Evolutionary conservation across 208 protist genomes (phyloP), one percentile per base, ranked within the genome.

Genomic region (Angomonas deanei): DNA sequence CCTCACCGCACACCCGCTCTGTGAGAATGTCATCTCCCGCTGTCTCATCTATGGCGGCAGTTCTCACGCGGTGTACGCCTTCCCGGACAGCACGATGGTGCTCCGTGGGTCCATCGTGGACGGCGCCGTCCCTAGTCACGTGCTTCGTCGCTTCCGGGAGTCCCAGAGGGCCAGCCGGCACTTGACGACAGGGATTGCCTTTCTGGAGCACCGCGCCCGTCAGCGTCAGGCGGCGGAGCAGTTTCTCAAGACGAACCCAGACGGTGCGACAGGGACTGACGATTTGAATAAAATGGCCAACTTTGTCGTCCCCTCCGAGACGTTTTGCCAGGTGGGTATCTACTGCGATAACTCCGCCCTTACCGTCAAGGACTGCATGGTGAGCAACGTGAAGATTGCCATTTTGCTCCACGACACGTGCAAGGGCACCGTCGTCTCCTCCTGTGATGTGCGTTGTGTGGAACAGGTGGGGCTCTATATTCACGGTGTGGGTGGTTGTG

Each of bases 271-370:
- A 0, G 55, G 31, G 15, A 42, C 60, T 10, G 42, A 61, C 6
- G 60, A 66, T 11, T 26, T 68, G 11, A 46, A 71, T 27, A 61
- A 65, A 32, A 48, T 78, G 49, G 66, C 76, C 0, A 49, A 52
- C 46, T 87, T 87, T 33, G 55, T 61, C 21, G 64, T 80, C 11
- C 86, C 82, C 10, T 50, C 68, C 19, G 30, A 19, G 0, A 31
- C 56, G 2, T 36, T 61, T 10, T 91, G 83, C 54, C 73, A 84
- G 19, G 82, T 87, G 4, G 88, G 66, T 4, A 27, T 92, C 34
- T 91, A 85, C 72, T 64, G 68, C 52, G 88, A 94, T 39, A 85
- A 94, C 63, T 80, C 83, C 2, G 84, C 88, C 68, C 36, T 94
- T 11, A 46, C 38, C 8, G 15, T 94, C 13, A 27, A 56, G n/a